A percentile compares a stretch with the other conserved stretches of the same genome.
phyloP scores from a whole-genome alignment of 2,329 filamentous ascomycete species.

The Lasiodiplodia hormozganensis region DNA sequence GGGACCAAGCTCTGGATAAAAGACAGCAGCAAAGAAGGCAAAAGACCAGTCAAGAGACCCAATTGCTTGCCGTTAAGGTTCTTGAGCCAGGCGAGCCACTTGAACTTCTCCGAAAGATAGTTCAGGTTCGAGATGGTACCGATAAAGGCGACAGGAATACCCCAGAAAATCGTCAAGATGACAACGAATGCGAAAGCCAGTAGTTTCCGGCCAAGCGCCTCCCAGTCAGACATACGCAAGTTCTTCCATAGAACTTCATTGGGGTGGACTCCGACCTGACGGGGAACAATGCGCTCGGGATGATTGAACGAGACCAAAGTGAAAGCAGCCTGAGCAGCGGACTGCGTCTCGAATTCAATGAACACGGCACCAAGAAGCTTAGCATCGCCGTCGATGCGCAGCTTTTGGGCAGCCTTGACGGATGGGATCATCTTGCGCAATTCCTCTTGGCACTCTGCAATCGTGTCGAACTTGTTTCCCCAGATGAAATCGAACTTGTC shows the following conservation, averaged over 20 bases:
- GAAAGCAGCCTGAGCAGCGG: conserved; percentile 82
- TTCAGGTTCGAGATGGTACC: conserved; percentile 55
- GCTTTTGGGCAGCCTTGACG: conserved; percentile 70
- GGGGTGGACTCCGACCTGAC: conserved; percentile 52
- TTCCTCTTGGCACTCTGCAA: conserved; percentile 81
- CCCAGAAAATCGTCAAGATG: conserved; percentile 54
- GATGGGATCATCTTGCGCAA: conserved; percentile 76
- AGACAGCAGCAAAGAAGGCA: conserved; percentile 52
- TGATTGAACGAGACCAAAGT: conserved; percentile 82
- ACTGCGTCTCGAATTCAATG: conserved; percentile 83
- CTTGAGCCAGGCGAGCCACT: conserved; percentile 52
- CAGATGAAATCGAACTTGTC: conserved; percentile 47
- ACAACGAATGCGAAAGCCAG: conserved; percentile 48
- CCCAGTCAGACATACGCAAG: conserved; percentile 46
- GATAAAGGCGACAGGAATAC: conserved; percentile 53
- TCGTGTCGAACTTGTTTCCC: conserved; percentile 68
- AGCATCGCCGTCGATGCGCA: conserved; percentile 70
- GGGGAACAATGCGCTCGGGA: conserved; percentile 44
- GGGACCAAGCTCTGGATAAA: conserved; percentile 54
- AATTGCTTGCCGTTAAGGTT: conserved; percentile 49
- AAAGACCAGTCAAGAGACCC: conserved; percentile 55
- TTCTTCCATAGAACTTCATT: conserved; percentile 58
- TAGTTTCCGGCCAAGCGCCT: conserved; percentile 41
- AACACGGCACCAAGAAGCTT: conserved; percentile 80
- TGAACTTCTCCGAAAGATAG: conserved; percentile 46